These are phyloP conservation scores for Cutaneotrichosporon curvatum DNA, from an alignment of 1,284 basidiomycete genomes.

Conservation along the genomic window DNA sequence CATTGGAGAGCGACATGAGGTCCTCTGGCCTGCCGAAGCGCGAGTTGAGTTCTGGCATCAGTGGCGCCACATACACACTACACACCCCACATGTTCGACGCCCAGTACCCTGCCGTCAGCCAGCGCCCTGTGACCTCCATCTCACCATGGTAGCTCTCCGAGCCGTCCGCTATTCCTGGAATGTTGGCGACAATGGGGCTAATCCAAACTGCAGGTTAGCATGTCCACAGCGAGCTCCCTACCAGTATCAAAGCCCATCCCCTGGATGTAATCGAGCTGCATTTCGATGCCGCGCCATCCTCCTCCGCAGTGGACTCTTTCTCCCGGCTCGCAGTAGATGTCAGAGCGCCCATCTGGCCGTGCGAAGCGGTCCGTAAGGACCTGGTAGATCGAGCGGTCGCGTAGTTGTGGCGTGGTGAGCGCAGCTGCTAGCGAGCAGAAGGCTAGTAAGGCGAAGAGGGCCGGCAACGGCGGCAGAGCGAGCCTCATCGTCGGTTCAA, in stretches of 20 bases:
- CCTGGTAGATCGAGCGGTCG: slow-evolving; percentile 42
- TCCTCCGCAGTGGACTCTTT: slow-evolving; percentile 40
- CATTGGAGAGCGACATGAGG: slow-evolving; percentile 45
- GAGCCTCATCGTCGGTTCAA: too few relatives aligned
- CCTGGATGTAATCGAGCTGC: slow-evolving; percentile 42
- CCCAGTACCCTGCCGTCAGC: slow-evolving; percentile 42
- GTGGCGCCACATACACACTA: neutral
- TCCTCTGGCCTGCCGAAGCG: slow-evolving; percentile 48
- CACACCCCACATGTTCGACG: slow-evolving; percentile 35
- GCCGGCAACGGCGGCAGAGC: neutral
- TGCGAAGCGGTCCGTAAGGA: slow-evolving; percentile 45
- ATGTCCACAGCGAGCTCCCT: neutral
- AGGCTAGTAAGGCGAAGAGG: neutral
- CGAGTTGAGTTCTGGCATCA: slow-evolving; percentile 41
- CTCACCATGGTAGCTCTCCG: slow-evolving; percentile 46
- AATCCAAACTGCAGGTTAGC: slow-evolving; percentile 38
- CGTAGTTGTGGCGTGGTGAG: slow-evolving; percentile 33
- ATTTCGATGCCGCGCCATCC: slow-evolving; percentile 35
- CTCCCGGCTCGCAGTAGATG: slow-evolving; percentile 23
- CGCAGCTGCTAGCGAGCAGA: slow-evolving; percentile 8
- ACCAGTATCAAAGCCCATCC: slow-evolving; percentile 47
- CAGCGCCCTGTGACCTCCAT: too few relatives aligned
- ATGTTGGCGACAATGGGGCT: slow-evolving; percentile 42
- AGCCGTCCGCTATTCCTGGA: slow-evolving; percentile 25
- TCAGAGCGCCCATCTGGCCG: slow-evolving; percentile 25